phyloP scores from a whole-genome alignment of 2,329 filamentous ascomycete species.

The Cucurbitaria berberidis region DNA sequence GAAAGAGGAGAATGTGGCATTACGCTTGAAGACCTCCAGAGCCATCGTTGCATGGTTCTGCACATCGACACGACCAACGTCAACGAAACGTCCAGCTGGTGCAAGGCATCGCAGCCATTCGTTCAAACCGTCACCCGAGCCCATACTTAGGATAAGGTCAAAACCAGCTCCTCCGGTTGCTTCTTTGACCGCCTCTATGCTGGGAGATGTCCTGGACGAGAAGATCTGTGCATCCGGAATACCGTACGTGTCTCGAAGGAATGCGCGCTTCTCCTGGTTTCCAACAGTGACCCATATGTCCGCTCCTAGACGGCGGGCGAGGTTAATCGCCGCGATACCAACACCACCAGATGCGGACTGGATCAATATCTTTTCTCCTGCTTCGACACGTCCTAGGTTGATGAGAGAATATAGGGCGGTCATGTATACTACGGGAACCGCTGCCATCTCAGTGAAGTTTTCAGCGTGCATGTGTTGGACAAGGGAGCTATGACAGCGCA shows the following conservation, averaged over 20 bases:
- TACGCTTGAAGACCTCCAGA: constrained; percentile 24
- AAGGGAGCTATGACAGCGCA: background rate
- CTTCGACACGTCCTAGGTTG: constrained; percentile 2
- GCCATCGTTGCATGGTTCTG: constrained; percentile 7
- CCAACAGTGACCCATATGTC: constrained; percentile 40
- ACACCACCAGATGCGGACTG: constrained; percentile 30
- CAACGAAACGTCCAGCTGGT: constrained; percentile 45
- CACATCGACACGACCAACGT: constrained; percentile 27
- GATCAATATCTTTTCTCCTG: constrained; percentile 32
- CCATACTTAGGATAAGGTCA: constrained; percentile 37
- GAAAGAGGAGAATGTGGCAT: constrained; percentile 30
- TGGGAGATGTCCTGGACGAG: background rate
- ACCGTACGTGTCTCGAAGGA: constrained; percentile 26
- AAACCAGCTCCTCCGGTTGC: constrained; percentile 21
- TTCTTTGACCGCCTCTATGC: background rate
- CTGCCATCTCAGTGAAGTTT: background rate
- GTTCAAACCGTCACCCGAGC: constrained; percentile 24
- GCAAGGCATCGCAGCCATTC: constrained; percentile 28
- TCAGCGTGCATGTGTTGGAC: background rate
- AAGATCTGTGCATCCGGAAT: constrained; percentile 40
- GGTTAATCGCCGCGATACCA: constrained; percentile 25
- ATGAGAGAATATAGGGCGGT: constrained; percentile 10
- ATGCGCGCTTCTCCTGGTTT: constrained; percentile 30
- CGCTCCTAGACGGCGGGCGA: constrained; percentile 16
- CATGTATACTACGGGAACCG: constrained; percentile 9